phyloP scores from a whole-genome alignment of 2,329 filamentous ascomycete genomes.

The Anthostomella pinea region DNA sequence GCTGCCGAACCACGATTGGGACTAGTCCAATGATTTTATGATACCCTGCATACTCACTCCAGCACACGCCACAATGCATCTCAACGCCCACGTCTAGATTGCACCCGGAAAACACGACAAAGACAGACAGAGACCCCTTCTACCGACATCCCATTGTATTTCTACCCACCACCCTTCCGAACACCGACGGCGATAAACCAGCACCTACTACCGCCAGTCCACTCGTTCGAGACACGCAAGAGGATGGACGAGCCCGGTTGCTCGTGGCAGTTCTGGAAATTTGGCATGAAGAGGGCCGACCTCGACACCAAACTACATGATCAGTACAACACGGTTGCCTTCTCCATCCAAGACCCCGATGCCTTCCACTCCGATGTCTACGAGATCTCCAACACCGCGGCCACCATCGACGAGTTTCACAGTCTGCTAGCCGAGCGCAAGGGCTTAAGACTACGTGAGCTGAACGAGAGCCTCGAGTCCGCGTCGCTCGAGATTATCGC shows the following conservation, averaged over 20 bases:
- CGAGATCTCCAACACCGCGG: slow-evolving; percentile 53
- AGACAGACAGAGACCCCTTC: no score
- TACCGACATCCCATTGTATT: no score
- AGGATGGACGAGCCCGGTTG: slow-evolving; percentile 54
- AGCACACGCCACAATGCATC: no score
- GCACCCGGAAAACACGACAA: no score
- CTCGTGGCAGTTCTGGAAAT: slow-evolving; percentile 61
- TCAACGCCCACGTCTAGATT: no score
- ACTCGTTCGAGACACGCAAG: no score
- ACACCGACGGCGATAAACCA: slow-evolving; percentile 14
- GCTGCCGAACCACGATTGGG: no score
- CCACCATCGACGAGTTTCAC: slow-evolving; percentile 53
- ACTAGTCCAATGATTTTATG: no score
- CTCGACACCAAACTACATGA: slow-evolving; percentile 57
- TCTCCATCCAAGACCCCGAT: slow-evolving; percentile 56
- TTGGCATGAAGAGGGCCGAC: slow-evolving; percentile 59
- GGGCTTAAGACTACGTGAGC: slow-evolving; percentile 51
- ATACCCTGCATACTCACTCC: no score
- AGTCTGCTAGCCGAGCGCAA: slow-evolving; percentile 52
- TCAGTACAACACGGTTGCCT: slow-evolving; percentile 57
- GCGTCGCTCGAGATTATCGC: slow-evolving; percentile 60
- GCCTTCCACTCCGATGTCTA: slow-evolving; percentile 61
- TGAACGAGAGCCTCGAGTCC: slow-evolving; percentile 54
- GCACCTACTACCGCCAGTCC: slow-evolving; percentile 5
- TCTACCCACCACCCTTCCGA: no score